Conservation (phyloP, 305 asterid species). For the Rubia occidens region DNA sequence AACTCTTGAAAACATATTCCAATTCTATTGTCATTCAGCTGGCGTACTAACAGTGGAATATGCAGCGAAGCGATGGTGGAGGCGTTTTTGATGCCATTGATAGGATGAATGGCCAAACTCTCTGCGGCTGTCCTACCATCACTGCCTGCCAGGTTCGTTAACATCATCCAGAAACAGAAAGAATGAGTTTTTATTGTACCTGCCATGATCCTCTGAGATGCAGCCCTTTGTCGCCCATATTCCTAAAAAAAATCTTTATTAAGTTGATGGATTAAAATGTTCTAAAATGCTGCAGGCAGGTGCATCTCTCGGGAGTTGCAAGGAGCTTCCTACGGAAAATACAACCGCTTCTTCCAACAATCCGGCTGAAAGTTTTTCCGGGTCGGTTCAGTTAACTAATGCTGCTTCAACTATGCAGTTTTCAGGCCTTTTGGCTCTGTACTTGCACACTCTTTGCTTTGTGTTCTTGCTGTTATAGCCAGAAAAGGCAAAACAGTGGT, state of each 20-base stretch:
- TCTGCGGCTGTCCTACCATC: conserved; percentile 75
- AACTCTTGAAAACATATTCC: neutral
- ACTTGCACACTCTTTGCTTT: conserved; percentile 21
- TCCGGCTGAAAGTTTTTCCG: conserved; percentile 72
- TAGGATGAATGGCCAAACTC: conserved; percentile 77
- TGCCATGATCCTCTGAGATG: too few relatives aligned
- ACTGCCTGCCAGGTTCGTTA: conserved; percentile 78
- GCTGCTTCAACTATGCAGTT: conserved; percentile 37
- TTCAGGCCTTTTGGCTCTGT: conserved; percentile 23
- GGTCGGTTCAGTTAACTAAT: conserved; percentile 75
- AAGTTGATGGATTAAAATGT: neutral
- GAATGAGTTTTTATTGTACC: neutral
- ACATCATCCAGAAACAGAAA: neutral
- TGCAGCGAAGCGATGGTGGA: conserved; percentile 98
- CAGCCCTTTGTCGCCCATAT: too few relatives aligned
- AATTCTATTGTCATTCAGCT: neutral
- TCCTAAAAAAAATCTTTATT: neutral
- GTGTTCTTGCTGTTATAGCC: conserved; percentile 25
- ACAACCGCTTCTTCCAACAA: conserved; percentile 27
- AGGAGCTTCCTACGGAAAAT: conserved; percentile 36
- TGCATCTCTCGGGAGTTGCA: conserved; percentile 69
- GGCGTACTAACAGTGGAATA: conserved; percentile 20
- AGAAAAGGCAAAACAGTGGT: neutral
- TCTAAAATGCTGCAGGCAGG: conserved; percentile 54
- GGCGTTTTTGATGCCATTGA: conserved; percentile 78